These are phyloP conservation scores for Notholithocarpus densiflorus DNA, from an alignment of 306 rosid genomes.

Conservation along the genomic window DNA sequence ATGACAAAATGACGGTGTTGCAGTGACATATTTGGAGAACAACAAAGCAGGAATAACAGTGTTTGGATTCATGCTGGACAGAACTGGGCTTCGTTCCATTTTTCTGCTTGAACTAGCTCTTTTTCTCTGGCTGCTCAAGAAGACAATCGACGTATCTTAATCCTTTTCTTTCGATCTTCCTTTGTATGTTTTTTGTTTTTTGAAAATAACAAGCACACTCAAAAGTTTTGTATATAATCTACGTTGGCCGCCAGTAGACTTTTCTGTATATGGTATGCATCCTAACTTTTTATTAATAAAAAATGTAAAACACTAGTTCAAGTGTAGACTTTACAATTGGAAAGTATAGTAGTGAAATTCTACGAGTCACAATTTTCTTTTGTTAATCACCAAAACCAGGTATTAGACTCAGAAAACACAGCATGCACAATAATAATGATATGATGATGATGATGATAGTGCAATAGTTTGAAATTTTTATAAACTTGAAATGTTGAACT, in stretches of 20 bases:
- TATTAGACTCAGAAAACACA: not conserved
- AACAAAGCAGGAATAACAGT: slow-evolving; percentile 85
- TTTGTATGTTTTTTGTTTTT: not conserved
- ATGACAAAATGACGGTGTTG: slow-evolving; percentile 17
- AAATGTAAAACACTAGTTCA: not conserved
- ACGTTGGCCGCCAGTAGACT: no score
- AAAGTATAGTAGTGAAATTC: not conserved
- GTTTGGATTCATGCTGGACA: slow-evolving; percentile 80
- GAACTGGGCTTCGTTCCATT: slow-evolving; percentile 88
- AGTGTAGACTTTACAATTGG: not conserved
- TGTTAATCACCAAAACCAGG: not conserved
- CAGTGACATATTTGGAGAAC: slow-evolving; percentile 86
- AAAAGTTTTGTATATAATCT: no score
- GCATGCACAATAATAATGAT: not conserved
- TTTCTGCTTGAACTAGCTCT: slow-evolving; percentile 77
- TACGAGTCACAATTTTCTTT: not conserved
- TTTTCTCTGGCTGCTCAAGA: slow-evolving; percentile 87
- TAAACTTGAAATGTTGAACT: no score
- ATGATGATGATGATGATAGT: not conserved
- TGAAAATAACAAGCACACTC: no score
- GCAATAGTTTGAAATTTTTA: not conserved
- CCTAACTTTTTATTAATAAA: not conserved
- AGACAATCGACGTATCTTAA: slow-evolving; percentile 52
- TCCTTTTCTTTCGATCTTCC: not conserved
- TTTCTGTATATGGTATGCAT: not conserved